Evolutionary conservation across 257 asterid species (phyloP), one percentile per base, ranked within the genome.

Genomic region (Perilla frutescens): DNA sequence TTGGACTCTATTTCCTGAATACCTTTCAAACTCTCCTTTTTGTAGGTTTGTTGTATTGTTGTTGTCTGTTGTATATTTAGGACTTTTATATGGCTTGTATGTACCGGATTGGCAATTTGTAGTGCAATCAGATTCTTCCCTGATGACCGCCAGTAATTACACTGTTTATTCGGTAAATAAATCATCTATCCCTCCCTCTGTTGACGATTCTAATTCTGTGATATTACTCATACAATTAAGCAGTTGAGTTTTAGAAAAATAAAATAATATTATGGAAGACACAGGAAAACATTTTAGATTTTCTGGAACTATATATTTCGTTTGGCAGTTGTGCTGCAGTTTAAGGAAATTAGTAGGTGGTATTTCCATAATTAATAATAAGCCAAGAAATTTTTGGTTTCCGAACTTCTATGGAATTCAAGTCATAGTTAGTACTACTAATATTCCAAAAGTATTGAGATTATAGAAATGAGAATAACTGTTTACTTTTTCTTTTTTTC

Each of bases 91-190:
- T 63, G 96, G 97, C 54, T 54, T 92, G 74, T 87, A 86, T 72
- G 91, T 92, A 49, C 96, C 98, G 1, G 87, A 90, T 75, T 92
- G 97, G 96, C 82, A 83, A 71, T 84, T 74, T 63, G 79, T 48
- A 70, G 71, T 39, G 55, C 81, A 39, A 71, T 60, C 88, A 68
- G 80, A 86, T 40, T 79, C 82, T 62, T 70, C 84, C 26, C 9
- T 62, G 51, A 11, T 64, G 73, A 50, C 77, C 15, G 74, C 80
- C 32, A 79, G 75, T 79, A 83, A 62, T 45, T 74, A 71, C 81
- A 11, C 43, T 63, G 79, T 82, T 65, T 89, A 87, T 74, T 76
- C 57, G 80, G 98, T 87, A 77, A 7, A 29, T 76, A 66, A 29
- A 44, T 20, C 50, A 45, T 64, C 15, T 75, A 43, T 49, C 62